Evolutionary conservation across 345 rosid species (phyloP), one percentile per base, ranked within the genome.

Genomic region (Hibiscus mutabilis): DNA sequence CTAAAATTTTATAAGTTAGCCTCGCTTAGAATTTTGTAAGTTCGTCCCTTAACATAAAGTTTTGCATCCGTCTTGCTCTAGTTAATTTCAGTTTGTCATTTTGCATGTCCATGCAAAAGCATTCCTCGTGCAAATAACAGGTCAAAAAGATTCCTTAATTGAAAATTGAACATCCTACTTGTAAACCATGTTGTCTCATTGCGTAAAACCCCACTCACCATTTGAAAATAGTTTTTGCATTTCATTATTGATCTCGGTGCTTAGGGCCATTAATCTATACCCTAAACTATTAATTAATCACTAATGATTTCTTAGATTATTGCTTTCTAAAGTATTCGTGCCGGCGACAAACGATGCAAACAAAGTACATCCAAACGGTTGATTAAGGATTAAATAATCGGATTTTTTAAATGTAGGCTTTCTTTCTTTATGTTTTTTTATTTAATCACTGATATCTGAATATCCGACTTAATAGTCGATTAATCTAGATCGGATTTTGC

Each of bases 111-210:
- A 64, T 60, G 56, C 52, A 57, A 22, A 16, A 42, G 18, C n/a
- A 19, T 51, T 44, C 79, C 59, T 75, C 70, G 81, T 76, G 81
- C 59, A 77, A 75, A 64, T 69, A 51, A 29, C 46, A 78, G 71
- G 83, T 77, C 83, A 77, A 78, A 37, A 61, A 76, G 83, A 84
- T 86, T 84, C 89, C 84, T 74, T 77, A 6, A 12, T 66, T 63
- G 70, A 63, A 72, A 70, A 67, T 67, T 46, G 44, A 71, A 73
- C 51, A 74, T 79, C 81, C 66, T 72, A 69, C 14, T 65, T 57
- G 64, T 31, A 29, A 65, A 65, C 67, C 85, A 31, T 42, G 75
- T 44, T 81, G 80, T 74, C 84, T 24, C 70, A 24, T 73, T 76
- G 70, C 78, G 63, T 58, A 70, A 78, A 55, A 63, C 79, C 42